A percentile compares a stretch with the other conserved stretches of the same genome.
Conservation (phyloP, 306 rosid species). For the Mucuna pruriens region DNA sequence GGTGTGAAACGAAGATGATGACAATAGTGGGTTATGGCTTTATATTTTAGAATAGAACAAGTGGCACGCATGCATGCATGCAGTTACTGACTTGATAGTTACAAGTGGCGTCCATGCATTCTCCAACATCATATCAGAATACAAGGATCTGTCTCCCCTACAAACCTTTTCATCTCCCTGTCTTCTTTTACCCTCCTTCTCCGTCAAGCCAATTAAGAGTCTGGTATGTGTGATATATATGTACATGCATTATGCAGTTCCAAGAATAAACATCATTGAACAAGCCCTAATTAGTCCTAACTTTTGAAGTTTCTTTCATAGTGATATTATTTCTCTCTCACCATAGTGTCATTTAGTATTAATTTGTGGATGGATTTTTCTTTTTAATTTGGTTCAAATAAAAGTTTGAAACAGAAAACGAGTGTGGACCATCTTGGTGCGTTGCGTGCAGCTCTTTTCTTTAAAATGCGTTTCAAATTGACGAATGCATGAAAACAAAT, state of each 20-base stretch:
- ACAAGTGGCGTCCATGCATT: conserved; percentile 59
- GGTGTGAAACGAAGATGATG: conserved; percentile 33
- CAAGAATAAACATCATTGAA: not conserved
- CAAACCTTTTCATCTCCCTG: not conserved
- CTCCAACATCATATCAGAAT: conserved; percentile 26
- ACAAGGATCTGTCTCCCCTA: conserved; percentile 30
- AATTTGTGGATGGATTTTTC: no score
- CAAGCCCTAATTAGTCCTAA: not conserved
- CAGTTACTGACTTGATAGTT: conserved; percentile 19
- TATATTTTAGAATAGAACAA: conserved; percentile 44
- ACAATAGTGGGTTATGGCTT: conserved; percentile 24
- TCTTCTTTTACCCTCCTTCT: conserved; percentile 15
- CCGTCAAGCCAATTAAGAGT: not conserved
- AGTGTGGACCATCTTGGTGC: conserved; percentile 22
- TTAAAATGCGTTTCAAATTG: conserved; percentile 37
- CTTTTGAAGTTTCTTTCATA: not conserved
- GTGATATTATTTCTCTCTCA: no score
- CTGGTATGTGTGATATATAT: not conserved
- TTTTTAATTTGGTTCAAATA: no score
- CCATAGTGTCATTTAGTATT: not conserved
- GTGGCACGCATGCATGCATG: conserved; percentile 82
- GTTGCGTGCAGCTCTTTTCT: not conserved
- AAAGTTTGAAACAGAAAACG: conserved; percentile 4
- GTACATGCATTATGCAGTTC: not conserved
- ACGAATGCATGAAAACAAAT: conserved; percentile 38